Conservation (phyloP, 2,329 filamentous ascomycete genomes). For the Myriosclerotinia scirpicola region DNA sequence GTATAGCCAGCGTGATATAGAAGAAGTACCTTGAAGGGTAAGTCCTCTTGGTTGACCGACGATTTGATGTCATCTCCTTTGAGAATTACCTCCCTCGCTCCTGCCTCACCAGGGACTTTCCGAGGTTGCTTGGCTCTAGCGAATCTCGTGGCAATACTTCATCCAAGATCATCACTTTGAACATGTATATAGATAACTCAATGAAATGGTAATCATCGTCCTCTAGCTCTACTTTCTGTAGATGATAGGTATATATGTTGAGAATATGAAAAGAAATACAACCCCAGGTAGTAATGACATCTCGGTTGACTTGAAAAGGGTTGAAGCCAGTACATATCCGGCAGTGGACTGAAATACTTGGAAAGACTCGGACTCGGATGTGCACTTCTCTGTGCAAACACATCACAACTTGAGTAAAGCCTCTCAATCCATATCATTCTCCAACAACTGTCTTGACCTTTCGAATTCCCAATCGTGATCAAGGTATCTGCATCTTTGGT, state of each 20-base stretch:
- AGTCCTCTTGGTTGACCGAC: neutral
- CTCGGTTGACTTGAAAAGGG: neutral
- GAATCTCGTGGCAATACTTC: conserved; percentile 1
- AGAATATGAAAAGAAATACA: neutral
- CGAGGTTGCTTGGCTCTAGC: neutral
- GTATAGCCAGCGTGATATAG: neutral
- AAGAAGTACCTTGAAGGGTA: neutral
- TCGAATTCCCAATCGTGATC: neutral
- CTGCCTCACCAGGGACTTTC: neutral
- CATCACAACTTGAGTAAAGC: conserved; percentile 11
- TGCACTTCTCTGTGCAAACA: neutral
- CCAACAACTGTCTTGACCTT: neutral
- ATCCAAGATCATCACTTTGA: neutral
- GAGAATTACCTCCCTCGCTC: neutral
- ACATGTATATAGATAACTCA: neutral
- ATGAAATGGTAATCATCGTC: neutral
- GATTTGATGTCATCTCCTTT: neutral
- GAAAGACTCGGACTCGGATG: conserved; percentile 7
- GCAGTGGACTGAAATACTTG: neutral
- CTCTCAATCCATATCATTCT: neutral
- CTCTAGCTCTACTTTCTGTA: neutral
- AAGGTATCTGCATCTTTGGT: conserved; percentile 2
- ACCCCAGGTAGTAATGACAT: neutral
- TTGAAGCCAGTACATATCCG: neutral
- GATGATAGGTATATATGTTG: neutral